phyloP scores from a whole-genome alignment of 306 rosid genomes.

The Vachellia pachyceras region DNA sequence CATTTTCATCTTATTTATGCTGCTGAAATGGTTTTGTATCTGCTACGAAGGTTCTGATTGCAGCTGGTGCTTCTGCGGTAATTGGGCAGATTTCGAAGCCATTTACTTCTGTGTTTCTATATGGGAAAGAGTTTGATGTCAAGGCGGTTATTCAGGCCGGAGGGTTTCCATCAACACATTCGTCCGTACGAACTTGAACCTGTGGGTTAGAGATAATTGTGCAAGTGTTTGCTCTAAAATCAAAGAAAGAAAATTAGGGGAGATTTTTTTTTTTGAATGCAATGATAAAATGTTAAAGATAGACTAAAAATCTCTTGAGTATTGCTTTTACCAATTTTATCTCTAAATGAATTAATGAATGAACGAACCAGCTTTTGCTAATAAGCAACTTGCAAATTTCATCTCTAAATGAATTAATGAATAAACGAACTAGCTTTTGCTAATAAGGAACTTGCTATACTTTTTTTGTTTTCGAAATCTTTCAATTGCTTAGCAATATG shows the following conservation, averaged over 20 bases:
- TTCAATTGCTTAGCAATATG: background rate
- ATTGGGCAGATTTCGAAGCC: constrained; percentile 93
- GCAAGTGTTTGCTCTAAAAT: background rate
- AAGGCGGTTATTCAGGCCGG: constrained; percentile 70
- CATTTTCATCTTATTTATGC: background rate
- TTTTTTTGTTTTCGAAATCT: background rate
- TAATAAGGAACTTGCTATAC: background rate
- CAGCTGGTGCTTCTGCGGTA: constrained; percentile 68
- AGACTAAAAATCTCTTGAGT: background rate
- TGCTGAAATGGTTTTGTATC: background rate
- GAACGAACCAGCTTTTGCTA: too few relatives aligned
- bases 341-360: too few relatives aligned
- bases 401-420: too few relatives aligned
- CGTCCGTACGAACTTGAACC: constrained; percentile 65
- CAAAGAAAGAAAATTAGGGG: background rate
- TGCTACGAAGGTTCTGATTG: constrained; percentile 65
- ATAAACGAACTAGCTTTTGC: background rate
- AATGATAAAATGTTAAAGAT: background rate
- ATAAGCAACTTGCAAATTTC: too few relatives aligned
- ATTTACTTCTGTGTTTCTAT: constrained; percentile 62
- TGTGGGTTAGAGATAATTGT: background rate
- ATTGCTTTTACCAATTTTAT: background rate
- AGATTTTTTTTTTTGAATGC: background rate
- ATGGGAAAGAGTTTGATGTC: constrained; percentile 76
- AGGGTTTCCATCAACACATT: constrained; percentile 94